Percentiles rank a stretch among this genome's conserved stretches.
phyloP scores from a whole-genome alignment of 257 asterid species.

The Solanum medicagineum region DNA sequence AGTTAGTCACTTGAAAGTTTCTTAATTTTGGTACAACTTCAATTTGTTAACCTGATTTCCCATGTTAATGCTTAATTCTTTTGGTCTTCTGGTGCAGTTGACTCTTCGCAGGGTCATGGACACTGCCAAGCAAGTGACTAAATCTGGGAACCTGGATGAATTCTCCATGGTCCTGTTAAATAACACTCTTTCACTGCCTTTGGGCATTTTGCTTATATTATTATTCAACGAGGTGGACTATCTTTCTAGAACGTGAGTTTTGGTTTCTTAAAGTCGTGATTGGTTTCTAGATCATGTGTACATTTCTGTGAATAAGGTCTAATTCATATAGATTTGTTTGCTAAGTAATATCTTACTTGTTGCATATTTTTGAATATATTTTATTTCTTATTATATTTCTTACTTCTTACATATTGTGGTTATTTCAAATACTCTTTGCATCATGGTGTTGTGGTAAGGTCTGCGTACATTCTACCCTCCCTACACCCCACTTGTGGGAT shows the following conservation, averaged over 20 bases:
- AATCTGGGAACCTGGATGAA: constrained; percentile 78
- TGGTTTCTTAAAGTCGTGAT: not conserved
- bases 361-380: too few species aligned
- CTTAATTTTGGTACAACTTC: not conserved
- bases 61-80: not conserved
- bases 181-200: constrained; percentile 78
- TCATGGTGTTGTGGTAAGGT: too few species aligned
- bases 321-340: too few species aligned
- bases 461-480: too few species aligned
- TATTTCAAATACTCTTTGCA: too few species aligned
- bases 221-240: constrained; percentile 71
- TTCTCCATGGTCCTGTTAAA: constrained; percentile 92
- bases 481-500: too few species aligned
- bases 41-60: not conserved
- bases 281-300: not conserved
- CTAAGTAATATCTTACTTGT: too few species aligned
- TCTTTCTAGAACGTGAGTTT: constrained; percentile 71
- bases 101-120: constrained; percentile 91
- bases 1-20: not conserved
- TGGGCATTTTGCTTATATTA: constrained; percentile 56
- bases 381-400: too few species aligned
- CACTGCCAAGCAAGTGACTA: constrained; percentile 82
- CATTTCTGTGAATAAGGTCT: too few species aligned
- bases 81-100: constrained; percentile 34
- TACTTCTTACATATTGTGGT: too few species aligned